Evolutionary conservation across 2,329 filamentous ascomycete genomes (phyloP).

Genomic region (Akanthomyces dipterigenus): DNA sequence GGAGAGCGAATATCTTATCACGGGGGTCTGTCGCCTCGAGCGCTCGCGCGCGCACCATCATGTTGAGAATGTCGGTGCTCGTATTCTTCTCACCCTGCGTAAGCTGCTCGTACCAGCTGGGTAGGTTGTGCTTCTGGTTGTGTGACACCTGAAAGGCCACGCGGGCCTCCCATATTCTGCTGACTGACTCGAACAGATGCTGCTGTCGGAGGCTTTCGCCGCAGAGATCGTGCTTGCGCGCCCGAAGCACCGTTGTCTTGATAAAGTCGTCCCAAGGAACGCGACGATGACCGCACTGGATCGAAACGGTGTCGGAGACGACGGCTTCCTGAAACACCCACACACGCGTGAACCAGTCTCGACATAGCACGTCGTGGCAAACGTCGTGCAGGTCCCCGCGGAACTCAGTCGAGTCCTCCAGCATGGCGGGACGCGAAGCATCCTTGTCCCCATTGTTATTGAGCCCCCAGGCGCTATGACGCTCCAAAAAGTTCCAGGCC

Average conservation of each 20-base stretch:
- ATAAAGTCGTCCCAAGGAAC: constrained; percentile 8
- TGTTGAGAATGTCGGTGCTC: constrained; percentile 3
- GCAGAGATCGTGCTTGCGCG: not conserved
- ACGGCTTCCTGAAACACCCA: constrained; percentile 10
- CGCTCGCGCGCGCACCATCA: not conserved
- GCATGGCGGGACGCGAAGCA: not conserved
- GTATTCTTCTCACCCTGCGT: not conserved
- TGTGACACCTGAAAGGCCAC: not conserved
- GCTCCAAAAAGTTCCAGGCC: constrained; percentile 8
- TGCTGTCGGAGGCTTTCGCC: not conserved
- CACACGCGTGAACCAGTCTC: constrained; percentile 3
- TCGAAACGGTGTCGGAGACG: not conserved
- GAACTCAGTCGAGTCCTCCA: not conserved
- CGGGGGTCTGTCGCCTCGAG: not conserved
- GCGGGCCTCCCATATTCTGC: constrained; percentile 3
- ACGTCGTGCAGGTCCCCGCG: constrained; percentile 7
- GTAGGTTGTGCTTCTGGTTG: not conserved
- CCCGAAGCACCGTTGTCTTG: not conserved
- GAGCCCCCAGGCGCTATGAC: not conserved
- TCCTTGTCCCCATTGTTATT: not conserved
- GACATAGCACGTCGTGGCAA: not conserved
- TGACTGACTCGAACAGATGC: not conserved
- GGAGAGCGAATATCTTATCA: constrained; percentile 4
- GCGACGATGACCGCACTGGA: constrained; percentile 1
- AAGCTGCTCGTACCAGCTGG: too few species aligned